Base-by-base conservation (phyloP, 2,329 filamentous ascomycete species). In the Apiospora saccharicola region DNA sequence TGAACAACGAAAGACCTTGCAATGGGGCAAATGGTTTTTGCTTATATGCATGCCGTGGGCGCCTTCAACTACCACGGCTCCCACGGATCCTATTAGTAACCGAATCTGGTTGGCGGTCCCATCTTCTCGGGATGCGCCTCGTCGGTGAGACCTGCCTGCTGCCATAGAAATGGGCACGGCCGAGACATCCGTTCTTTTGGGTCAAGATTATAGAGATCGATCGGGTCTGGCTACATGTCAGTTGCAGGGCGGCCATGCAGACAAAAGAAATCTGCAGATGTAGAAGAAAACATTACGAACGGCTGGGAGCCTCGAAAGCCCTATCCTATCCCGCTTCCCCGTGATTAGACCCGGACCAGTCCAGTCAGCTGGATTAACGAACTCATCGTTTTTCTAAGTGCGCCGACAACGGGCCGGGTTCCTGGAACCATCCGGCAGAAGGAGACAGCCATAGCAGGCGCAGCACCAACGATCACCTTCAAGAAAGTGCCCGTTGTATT, bases 381-480 rank as follows among this genome's bases (percentile, higher is more conserved):
- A 34, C 30, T 64, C n/a, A n/a, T 64, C 30, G 3, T 30, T 41
- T 41, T 64, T n/a, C 57, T 5, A 19, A 12, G 19, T 41, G 34
- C 57, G 34, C 34, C 57, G 34, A 64, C 34, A n/a, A 64, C 57
- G 34, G 57, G 57, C 57, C 34, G 57, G 57, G 22, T 7, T 64
- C 57, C 22, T 64, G 6, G 34, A 34, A n/a, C 57, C 34, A n/a
- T 10, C 37, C 37, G 10, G 8, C 30, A 16, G 30, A 2, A 61
- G 12, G 34, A 64, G 13, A 30, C 7, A 16, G 37, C 10, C 26
- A 51, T 16, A 22, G 34, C 51, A 8, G 26, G 34, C 51, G 14
- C 14, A 22, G 57, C 57, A 37, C 19, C 51, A 19, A 12, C 1
- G 53, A 37, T 8, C 10, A 12, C 37, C 30, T 12, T 61, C 7